Base-by-base conservation (phyloP, 345 rosid genomes). In the Ailanthus altissimus region DNA sequence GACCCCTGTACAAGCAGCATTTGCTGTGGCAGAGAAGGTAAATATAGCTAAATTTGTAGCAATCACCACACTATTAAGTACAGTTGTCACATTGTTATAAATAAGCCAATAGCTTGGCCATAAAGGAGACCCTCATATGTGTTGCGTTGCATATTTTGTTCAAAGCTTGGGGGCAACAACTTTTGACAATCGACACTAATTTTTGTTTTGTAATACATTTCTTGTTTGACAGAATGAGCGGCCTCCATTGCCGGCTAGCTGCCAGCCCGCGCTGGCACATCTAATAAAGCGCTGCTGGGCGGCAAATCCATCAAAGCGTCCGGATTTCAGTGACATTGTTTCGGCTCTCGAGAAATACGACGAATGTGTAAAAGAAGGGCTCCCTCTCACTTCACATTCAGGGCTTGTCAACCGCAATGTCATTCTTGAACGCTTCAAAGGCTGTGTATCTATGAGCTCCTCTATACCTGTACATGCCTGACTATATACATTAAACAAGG, bases 1-100 rank as follows among this genome's bases (percentile, higher is more conserved):
- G 98, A 96, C 98, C 63, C 99, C 99, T 1, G 98, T 96, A 70
- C 99, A 96, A 85, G 98, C 99, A 51, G 99, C 99, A 5, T 96
- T 93, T 49, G 98, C 99, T 12, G 99, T 93, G 25, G 98, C 99
- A 46, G 99, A 93, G 84, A 96, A 96, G 98, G 99, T 93, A 71
- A 81, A 61, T 4, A 43, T 65, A 15, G 36, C 42, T 42, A 40
- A n/a, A 56, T 38, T 36, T 32, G 38, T 32, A 32, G 38, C 38
- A 32, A 32, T 32, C 38, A 32, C 38, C 38, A 32, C 3, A 32
- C 38, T 32, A n/a, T n/a, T n/a, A n/a, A n/a, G n/a, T n/a, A n/a
- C n/a, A 32, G 3, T 32, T 3, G 38, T 32, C 38, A 32, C 38
- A 1, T 32, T 32, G 38, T 32, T 32, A 32, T 32, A 32, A 32